phyloP scores from a whole-genome alignment of 2,329 filamentous ascomycete genomes.

The Apiospora kogelbergensis region DNA sequence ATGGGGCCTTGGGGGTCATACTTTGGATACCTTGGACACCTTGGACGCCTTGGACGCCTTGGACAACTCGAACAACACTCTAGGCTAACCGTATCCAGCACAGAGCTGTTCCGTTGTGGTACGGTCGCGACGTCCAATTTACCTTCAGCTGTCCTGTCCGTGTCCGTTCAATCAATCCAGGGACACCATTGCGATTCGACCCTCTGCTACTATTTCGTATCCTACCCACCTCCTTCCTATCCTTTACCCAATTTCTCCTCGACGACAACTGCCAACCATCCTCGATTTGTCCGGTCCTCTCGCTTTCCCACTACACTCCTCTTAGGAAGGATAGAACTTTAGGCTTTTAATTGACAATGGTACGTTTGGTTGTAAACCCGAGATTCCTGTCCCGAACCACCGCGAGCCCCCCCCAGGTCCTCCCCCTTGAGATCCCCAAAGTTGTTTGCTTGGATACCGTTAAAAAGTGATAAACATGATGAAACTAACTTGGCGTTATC shows the following conservation, averaged over 20 bases:
- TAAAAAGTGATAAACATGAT: not conserved
- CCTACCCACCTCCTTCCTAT: not conserved
- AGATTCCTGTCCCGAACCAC: not conserved
- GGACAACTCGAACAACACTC: not conserved
- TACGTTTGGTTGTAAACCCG: conserved; percentile 13
- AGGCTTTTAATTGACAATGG: conserved; percentile 29
- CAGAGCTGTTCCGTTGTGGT: not conserved
- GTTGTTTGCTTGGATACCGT: not conserved
- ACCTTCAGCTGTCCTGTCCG: not conserved
- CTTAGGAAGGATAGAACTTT: not conserved
- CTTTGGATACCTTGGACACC: no score
- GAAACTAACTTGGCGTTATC: not conserved
- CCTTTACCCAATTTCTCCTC: not conserved
- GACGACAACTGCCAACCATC: not conserved
- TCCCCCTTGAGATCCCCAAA: not conserved
- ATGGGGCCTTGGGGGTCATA: not conserved
- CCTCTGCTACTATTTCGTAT: not conserved
- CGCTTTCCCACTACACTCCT: conserved; percentile 9
- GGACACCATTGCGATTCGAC: not conserved
- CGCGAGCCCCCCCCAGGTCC: not conserved
- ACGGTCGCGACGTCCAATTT: not conserved
- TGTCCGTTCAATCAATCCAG: not conserved
- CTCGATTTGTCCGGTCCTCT: not conserved
- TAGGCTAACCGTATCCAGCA: not conserved
- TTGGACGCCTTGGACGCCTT: no score